Evolutionary conservation across 257 asterid species (phyloP), one percentile per base, ranked within the genome.

Genomic region (Henckelia pumila): DNA sequence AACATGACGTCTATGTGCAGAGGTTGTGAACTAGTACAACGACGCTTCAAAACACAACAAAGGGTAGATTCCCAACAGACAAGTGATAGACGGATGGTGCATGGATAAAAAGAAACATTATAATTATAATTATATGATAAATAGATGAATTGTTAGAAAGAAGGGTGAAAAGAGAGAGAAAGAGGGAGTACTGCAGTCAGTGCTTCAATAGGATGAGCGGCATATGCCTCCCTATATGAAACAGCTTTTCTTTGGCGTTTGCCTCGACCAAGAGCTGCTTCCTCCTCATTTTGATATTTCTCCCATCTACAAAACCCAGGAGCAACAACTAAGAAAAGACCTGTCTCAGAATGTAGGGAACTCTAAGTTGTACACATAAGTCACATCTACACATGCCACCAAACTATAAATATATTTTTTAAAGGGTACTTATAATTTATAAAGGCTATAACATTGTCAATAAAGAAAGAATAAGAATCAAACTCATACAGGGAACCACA

Each of bases 221-320:
- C 84, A 79, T 86, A 93, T 60, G 92, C 92, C 81, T 93, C 99
- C 76, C 95, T 78, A 82, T 90, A 93, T 66, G 96, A 85, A 79
- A 93, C 86, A 40, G 96, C 88, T 82, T 93, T 90, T 70, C 97
- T 80, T 70, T 82, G 97, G 80, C 99, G 96, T 80, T 93, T 93
- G 40, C 99, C 99, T 50, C 99, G 95, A 61, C 99, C 99, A 81
- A 93, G 99, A 71, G 89, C 89, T 73, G 97, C 97, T 81, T 90
- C 96, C 86, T 86, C 96, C 85, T 88, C 99, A 29, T 69, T 84
- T 67, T 86, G 97, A 80, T 85, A 84, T 61, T 71, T 93, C 83
- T 88, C 95, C 99, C 99, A 93, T 81, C 99, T 93, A 78, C 63
- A 74, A 67, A 73, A 72, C 19, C 79, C 57, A 73, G 47, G 23